Conservation (phyloP, 305 asterid species). For the Fraxinus dipetala region DNA sequence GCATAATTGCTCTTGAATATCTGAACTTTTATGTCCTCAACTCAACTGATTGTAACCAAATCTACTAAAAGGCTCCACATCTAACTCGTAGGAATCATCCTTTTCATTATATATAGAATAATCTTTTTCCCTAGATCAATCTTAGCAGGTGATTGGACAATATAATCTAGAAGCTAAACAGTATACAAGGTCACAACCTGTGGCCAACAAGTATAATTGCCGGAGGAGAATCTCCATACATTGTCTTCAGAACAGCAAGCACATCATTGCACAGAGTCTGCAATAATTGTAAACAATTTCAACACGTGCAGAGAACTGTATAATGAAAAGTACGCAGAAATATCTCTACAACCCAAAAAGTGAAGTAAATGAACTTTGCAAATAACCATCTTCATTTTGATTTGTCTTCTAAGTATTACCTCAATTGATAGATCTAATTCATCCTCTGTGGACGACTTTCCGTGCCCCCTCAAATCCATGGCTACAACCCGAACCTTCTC, state of each 20-base stretch:
- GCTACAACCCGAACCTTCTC: slow-evolving; percentile 76
- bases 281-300: slow-evolving; percentile 25
- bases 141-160: background rate
- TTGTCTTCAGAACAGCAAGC: slow-evolving; percentile 71
- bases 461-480: slow-evolving; percentile 95
- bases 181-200: slow-evolving; percentile 52
- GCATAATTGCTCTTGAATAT: background rate
- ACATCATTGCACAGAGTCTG: slow-evolving; percentile 84
- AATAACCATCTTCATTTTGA: slow-evolving; percentile 1
- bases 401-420: slow-evolving; percentile 17
- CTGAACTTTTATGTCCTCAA: slow-evolving; percentile 1
- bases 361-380: slow-evolving; percentile 23
- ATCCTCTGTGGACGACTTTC: slow-evolving; percentile 75
- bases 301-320: slow-evolving; percentile 18
- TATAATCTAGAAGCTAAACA: background rate
- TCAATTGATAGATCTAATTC: slow-evolving; percentile 83
- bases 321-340: slow-evolving; percentile 18
- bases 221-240: slow-evolving; percentile 88
- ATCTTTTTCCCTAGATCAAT: background rate
- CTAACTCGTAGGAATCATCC: slow-evolving; percentile 3
- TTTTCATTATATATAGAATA: background rate
- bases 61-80: background rate
- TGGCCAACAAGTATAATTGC: slow-evolving; percentile 94
- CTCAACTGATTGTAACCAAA: slow-evolving; percentile 7
- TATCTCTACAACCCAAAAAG: slow-evolving; percentile 21